Conservation (phyloP, 371 early-diverging fungal genomes). For the Mortierella sp. region DNA sequence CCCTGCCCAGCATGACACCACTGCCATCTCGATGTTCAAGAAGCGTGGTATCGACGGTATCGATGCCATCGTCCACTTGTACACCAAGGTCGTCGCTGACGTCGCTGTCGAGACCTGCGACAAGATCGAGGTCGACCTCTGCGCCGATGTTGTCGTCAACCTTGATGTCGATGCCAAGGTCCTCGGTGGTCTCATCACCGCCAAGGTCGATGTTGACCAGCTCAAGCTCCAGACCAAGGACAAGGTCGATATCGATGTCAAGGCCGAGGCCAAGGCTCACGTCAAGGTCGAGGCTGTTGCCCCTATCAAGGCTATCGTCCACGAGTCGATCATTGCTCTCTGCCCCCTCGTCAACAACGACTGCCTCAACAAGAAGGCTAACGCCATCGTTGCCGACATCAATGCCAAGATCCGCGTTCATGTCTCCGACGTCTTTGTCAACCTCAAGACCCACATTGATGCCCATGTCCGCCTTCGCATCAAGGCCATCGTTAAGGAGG, state of each 20-base stretch:
- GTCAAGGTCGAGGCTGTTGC: constrained; percentile 6
- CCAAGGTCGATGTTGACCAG: not conserved
- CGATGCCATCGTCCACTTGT: not conserved
- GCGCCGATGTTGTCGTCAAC: constrained; percentile 24
- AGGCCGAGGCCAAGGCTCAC: constrained; percentile 19
- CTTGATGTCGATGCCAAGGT: constrained; percentile 9
- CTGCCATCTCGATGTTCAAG: not conserved
- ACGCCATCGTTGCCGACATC: constrained; percentile 16
- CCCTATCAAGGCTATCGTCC: not conserved
- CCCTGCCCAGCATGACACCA: constrained; percentile 9
- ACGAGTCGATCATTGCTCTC: constrained; percentile 3
- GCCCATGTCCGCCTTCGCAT: constrained; percentile 9
- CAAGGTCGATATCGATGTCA: constrained; percentile 4
- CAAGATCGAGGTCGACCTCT: constrained; percentile 12
- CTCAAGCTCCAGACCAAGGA: constrained; percentile 2
- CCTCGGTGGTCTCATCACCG: constrained; percentile 20
- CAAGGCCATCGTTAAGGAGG: constrained; percentile 9
- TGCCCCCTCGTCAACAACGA: constrained; percentile 3
- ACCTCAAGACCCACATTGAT: constrained; percentile 9
- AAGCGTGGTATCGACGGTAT: not conserved
- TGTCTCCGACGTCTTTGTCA: constrained; percentile 1
- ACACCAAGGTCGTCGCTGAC: not conserved
- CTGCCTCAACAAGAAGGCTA: constrained; percentile 8
- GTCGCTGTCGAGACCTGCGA: constrained; percentile 9
- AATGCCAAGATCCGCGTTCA: constrained; percentile 9